Percentiles rank a stretch among this genome's conserved stretches.
phyloP scores from a whole-genome alignment of 1,284 basidiomycete species.

The Pascua guehoae region DNA sequence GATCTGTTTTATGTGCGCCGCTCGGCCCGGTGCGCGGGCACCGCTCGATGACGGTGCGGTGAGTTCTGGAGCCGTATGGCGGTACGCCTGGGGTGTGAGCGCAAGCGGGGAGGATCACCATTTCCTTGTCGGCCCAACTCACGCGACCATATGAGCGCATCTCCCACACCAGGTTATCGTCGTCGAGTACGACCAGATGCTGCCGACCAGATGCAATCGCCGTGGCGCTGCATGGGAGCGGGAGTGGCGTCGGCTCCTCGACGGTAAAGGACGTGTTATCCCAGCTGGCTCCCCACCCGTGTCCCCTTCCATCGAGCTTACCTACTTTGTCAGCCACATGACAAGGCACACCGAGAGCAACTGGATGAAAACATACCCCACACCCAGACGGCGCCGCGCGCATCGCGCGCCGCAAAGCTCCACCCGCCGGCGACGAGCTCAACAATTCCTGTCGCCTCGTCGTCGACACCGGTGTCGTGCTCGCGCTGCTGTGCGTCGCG shows the following conservation, averaged over 20 bases:
- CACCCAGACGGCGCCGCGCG: constrained; percentile 67
- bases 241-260: constrained; percentile 32
- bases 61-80: constrained; percentile 33
- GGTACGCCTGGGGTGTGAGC: constrained; percentile 28
- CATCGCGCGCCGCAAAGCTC: constrained; percentile 57
- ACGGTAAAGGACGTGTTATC: constrained; percentile 24
- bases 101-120: constrained; percentile 14
- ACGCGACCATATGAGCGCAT: constrained; percentile 38
- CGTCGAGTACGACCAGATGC: constrained; percentile 43
- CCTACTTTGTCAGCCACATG: neutral
- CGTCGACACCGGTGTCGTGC: too few species aligned
- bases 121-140: neutral
- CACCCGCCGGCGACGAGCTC: constrained; percentile 73
- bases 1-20: constrained; percentile 56
- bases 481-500: neutral
- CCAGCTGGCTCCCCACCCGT: constrained; percentile 55
- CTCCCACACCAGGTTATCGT: constrained; percentile 46
- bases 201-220: constrained; percentile 32
- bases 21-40: constrained; percentile 11
- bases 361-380: constrained; percentile 76
- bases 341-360: too few species aligned
- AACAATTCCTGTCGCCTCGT: constrained; percentile 54
- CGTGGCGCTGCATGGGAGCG: constrained; percentile 34
- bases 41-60: constrained; percentile 32
- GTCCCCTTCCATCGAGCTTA: constrained; percentile 53